Base-by-base conservation (phyloP, 805 yeast species). In the Cyberlindnera mycetangii region DNA sequence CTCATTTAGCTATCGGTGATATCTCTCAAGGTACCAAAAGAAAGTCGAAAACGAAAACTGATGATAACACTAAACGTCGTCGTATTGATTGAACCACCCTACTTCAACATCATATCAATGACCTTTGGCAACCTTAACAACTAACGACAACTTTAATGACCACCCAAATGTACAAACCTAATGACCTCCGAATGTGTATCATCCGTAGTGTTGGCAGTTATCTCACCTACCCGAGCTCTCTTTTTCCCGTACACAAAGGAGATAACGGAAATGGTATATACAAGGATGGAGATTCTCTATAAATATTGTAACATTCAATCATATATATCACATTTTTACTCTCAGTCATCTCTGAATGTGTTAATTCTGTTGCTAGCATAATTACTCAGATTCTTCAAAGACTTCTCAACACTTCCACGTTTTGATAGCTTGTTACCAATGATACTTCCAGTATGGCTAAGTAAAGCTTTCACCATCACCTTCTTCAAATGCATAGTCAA, bases 361-460 rank as follows among this genome's bases (percentile, higher is more conserved):
- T 48, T 44, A 33, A 57, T 55, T 38, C 60, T 52, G 11, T 57
- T 37, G 12, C 49, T 35, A 3, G 61, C 53, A 41, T 58, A 55
- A 8, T 40, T 45, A 46, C 62, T 58, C 34, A 58, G 39, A 19
- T 51, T 52, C 31, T 48, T 42, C 41, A 54, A 15, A 2, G 52
- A 48, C 33, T 39, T 48, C 15, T 38, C 48, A 5, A 44, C 47
- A 27, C 49, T 47, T 21, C 70, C 67, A 11, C 47, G 40, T 51
- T 69, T 72, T 45, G 69, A 69, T 28, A 92, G 66, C 64, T 87
- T 89, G 59, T 88, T 88, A n/a, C 85, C 81, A 28, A 90, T 59
- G 40, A 92, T 76, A 46, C 83, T 79, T 3, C 96, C 97, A 0
- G 90, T 75, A 54, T 85, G 89, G 37, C 70, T 70, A 42, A 84